These are phyloP conservation scores for Exophiala sp. DNA, from an alignment of 2,329 filamentous ascomycete species.

Conservation along the genomic window DNA sequence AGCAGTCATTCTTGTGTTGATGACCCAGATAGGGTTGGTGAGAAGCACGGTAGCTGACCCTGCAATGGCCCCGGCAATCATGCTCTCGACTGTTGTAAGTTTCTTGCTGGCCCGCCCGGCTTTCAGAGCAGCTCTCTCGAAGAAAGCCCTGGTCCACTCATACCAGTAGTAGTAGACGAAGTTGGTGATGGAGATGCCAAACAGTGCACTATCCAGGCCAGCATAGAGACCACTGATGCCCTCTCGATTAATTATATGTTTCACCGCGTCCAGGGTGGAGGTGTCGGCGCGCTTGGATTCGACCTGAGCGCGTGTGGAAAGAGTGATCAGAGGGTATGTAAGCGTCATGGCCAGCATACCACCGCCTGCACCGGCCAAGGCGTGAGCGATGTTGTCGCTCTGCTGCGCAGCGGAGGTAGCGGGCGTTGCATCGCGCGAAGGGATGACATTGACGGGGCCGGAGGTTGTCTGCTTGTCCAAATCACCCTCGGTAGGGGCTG, in stretches of 20 bases:
- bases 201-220: slow-evolving; percentile 86
- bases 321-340: slow-evolving; percentile 94
- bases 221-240: slow-evolving; percentile 84
- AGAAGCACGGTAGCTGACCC: slow-evolving; percentile 90
- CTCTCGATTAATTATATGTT: slow-evolving; percentile 83
- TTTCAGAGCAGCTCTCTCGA: slow-evolving; percentile 66
- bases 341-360: slow-evolving; percentile 92
- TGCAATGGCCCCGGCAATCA: slow-evolving; percentile 90
- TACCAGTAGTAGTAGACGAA: slow-evolving; percentile 99
- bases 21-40: slow-evolving; percentile 98
- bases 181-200: slow-evolving; percentile 97
- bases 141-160: slow-evolving; percentile 87
- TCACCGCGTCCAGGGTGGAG: slow-evolving; percentile 73
- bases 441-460: slow-evolving; percentile 11
- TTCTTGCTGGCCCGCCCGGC: slow-evolving; percentile 69
- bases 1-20: slow-evolving; percentile 97
- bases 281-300: slow-evolving; percentile 90
- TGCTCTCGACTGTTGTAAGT: slow-evolving; percentile 85
- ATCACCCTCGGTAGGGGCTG: slow-evolving; percentile 18
- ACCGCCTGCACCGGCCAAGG: slow-evolving; percentile 84
- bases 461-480: slow-evolving; percentile 16
- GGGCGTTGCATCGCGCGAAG: slow-evolving; percentile 26
- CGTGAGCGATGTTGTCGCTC: slow-evolving; percentile 95
- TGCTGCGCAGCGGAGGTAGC: slow-evolving; percentile 66
- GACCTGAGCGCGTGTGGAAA: slow-evolving; percentile 95